These are phyloP conservation scores for Lichtheimia hyalospora DNA, from an alignment of 371 early-diverging fungal genomes.

Conservation along the genomic window DNA sequence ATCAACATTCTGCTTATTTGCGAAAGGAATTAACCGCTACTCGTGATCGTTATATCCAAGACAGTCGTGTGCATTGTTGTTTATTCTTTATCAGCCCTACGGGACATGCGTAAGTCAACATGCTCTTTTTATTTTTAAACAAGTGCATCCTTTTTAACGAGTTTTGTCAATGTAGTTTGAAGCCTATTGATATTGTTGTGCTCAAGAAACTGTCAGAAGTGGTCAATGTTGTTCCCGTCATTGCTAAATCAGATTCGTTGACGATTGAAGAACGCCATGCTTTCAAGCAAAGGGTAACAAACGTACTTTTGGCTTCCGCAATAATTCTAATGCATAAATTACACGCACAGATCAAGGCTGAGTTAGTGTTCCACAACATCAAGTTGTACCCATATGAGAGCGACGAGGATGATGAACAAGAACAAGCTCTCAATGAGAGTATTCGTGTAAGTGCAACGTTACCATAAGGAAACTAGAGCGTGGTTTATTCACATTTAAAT, in stretches of 20 bases:
- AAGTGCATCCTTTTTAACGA: neutral
- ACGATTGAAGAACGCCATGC: conserved; percentile 75
- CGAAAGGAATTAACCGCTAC: conserved; percentile 85
- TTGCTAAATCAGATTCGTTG: conserved; percentile 87
- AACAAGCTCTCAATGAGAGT: conserved; percentile 69
- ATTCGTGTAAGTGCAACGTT: conserved; percentile 50
- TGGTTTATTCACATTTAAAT: neutral
- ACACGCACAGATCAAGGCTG: conserved; percentile 73
- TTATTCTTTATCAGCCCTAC: conserved; percentile 80
- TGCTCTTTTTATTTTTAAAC: neutral
- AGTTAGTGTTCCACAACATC: conserved; percentile 91
- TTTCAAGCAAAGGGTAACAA: conserved; percentile 69
- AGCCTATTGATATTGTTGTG: conserved; percentile 78
- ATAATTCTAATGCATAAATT: conserved; percentile 2
- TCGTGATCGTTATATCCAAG: conserved; percentile 84
- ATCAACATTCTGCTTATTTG: conserved; percentile 88
- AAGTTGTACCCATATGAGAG: conserved; percentile 84
- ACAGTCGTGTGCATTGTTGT: conserved; percentile 81
- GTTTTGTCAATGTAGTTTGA: conserved; percentile 49
- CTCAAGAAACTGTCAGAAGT: conserved; percentile 73
- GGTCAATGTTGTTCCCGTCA: conserved; percentile 81
- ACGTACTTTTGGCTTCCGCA: neutral
- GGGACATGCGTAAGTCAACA: conserved; percentile 63
- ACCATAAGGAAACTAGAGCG: neutral
- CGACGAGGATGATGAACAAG: conserved; percentile 82